Evolutionary conservation across 208 protist genomes (phyloP).

Genomic region (Leishmania martiniquensis): DNA sequence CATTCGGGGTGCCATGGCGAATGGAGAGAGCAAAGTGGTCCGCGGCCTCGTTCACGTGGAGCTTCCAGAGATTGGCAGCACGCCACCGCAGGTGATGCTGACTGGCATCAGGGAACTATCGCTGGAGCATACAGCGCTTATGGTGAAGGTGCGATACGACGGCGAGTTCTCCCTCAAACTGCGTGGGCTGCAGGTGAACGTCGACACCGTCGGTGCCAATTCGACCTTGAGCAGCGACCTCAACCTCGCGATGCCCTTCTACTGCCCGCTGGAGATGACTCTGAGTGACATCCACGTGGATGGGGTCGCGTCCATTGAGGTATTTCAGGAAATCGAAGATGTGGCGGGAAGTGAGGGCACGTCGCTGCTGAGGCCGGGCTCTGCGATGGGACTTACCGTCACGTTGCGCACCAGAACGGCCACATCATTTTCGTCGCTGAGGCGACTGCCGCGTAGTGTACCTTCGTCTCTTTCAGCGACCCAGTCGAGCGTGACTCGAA

Average conservation of each 20-base stretch:
- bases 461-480: conserved; percentile 12
- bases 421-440: conserved; percentile 13
- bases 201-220: conserved; percentile 75
- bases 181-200: conserved; percentile 83
- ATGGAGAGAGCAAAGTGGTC: conserved; percentile 68
- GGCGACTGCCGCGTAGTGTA: conserved; percentile 12
- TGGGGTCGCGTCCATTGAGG: conserved; percentile 78
- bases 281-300: conserved; percentile 78
- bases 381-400: conserved; percentile 7
- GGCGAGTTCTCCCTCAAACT: conserved; percentile 80
- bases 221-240: conserved; percentile 55
- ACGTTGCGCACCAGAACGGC: background rate
- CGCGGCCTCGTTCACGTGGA: conserved; percentile 79
- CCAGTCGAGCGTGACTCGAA: conserved; percentile 16
- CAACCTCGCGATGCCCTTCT: conserved; percentile 83
- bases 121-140: conserved; percentile 81
- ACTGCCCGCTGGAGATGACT: conserved; percentile 89
- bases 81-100: conserved; percentile 76
- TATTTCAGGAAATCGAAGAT: conserved; percentile 74
- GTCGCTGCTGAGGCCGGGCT: background rate
- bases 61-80: conserved; percentile 66
- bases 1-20: conserved; percentile 75
- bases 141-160: conserved; percentile 81
- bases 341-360: background rate
- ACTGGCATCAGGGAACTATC: conserved; percentile 77